Evolutionary conservation across 306 rosid species (phyloP).

Genomic region (Vicia faba): DNA sequence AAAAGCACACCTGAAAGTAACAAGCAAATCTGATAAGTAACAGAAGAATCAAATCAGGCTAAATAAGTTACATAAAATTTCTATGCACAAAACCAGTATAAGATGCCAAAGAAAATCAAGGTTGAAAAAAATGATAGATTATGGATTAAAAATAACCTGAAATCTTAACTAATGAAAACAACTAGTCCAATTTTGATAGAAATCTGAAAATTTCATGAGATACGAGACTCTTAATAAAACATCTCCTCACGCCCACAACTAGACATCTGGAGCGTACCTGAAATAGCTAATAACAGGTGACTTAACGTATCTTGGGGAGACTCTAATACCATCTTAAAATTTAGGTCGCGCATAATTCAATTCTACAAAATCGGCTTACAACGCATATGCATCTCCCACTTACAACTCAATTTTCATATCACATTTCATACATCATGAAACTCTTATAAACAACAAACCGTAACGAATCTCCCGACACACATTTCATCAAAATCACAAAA

Average conservation of each 20-base stretch:
- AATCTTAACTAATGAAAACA: too few species aligned
- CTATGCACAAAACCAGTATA: not conserved
- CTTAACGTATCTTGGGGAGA: not conserved
- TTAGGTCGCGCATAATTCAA: not conserved
- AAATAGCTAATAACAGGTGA: not conserved
- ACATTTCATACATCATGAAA: too few species aligned
- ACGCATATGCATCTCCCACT: too few species aligned
- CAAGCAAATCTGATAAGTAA: constrained; percentile 21
- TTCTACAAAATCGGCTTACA: not conserved
- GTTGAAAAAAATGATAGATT: too few species aligned
- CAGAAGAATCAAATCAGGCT: not conserved
- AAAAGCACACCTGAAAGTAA: constrained; percentile 47
- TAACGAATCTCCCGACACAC: not conserved
- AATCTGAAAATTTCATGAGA: too few species aligned
- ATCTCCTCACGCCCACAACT: too few species aligned
- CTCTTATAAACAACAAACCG: not conserved
- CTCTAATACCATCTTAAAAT: not conserved
- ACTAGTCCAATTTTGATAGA: too few species aligned
- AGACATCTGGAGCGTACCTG: too few species aligned
- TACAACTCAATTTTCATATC: too few species aligned
- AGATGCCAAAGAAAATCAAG: constrained; percentile 3
- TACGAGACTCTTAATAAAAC: too few species aligned
- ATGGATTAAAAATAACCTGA: too few species aligned
- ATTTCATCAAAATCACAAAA: not conserved
- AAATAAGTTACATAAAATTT: constrained; percentile 8